phyloP scores from a whole-genome alignment of 208 protist genomes.

The Leishmania martiniquensis region DNA sequence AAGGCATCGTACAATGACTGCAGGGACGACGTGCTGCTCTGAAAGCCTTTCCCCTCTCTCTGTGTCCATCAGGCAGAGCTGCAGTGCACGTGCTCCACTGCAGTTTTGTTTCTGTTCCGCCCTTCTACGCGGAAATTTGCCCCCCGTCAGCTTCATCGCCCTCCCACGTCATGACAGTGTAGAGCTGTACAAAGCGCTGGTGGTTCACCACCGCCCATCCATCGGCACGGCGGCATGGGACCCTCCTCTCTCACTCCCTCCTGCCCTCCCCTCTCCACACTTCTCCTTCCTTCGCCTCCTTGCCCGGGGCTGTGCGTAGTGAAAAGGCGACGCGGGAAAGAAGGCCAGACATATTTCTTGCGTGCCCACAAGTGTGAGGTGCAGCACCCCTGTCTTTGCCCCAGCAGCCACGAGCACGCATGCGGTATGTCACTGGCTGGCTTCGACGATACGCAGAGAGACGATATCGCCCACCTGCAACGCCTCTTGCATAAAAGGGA shows the following conservation, averaged over 20 bases:
- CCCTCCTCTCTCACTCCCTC: not conserved
- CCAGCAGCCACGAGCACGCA: not conserved
- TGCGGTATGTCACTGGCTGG: conserved; percentile 19
- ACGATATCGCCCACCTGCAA: conserved; percentile 35
- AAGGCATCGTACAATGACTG: not conserved
- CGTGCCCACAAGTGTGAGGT: not conserved
- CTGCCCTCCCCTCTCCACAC: not conserved
- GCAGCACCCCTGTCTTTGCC: not conserved
- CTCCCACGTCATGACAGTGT: not conserved
- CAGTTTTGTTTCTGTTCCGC: not conserved
- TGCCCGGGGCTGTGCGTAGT: not conserved
- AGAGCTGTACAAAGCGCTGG: not conserved
- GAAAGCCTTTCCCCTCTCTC: not conserved
- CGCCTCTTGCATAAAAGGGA: conserved; percentile 60
- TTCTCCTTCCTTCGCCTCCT: no score
- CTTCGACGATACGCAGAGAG: not conserved
- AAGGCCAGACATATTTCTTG: not conserved
- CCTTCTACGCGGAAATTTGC: no score
- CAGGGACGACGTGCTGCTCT: not conserved
- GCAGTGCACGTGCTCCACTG: not conserved
- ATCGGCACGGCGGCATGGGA: not conserved
- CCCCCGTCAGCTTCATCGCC: not conserved
- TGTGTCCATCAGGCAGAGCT: not conserved
- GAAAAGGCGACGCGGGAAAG: not conserved
- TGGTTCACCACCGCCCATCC: not conserved